Evolutionary conservation across 345 rosid genomes (phyloP), one percentile per base, ranked within the genome.

Genomic region (Limnanthes douglasii): DNA sequence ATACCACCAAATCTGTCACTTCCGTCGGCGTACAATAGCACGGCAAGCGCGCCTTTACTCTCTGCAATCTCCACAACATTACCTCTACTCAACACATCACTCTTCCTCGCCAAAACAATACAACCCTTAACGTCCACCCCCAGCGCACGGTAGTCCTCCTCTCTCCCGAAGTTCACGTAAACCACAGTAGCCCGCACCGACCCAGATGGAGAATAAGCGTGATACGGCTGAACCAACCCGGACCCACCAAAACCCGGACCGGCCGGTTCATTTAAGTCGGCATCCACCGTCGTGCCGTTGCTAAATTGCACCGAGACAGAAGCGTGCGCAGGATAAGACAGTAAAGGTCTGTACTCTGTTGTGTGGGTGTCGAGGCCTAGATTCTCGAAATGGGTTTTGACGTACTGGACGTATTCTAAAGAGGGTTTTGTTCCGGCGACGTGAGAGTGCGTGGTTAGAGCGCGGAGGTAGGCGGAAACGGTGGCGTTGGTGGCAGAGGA

Each of bases 201-300:
- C 12, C 85, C 92, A 1, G 98, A 90, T 4, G 98, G 98, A 1
- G 98, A 68, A 30, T 77, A 90, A 15, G 98, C 96, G 46, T 90
- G 98, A 68, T 77, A 90, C 5, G 98, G 92, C 38, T 34, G 59
- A 5, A 80, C 62, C 14, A 72, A 53, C 18, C 56, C 59, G 15
- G 24, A 36, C 15, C 11, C 56, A 27, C 40, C 57, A 1, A 46
- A 28, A 19, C 8, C 14, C 4, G 42, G 21, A n/a, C 47, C 23
- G 6, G 47, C 53, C 31, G 23, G 51, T 45, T 75, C 93, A 21
- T 53, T 51, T 21, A 75, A 56, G 12, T 69, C 52, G 33, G 84
- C 41, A 21, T 40, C 34, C 1, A 61, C 18, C 1, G 46, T 27
- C 13, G 69, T 55, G 9, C 61, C 68, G 60, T 86, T 72, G 58